These are phyloP conservation scores for Filobasidium uniguttulatum DNA, from an alignment of 1,284 basidiomycete genomes.

Conservation along the genomic window DNA sequence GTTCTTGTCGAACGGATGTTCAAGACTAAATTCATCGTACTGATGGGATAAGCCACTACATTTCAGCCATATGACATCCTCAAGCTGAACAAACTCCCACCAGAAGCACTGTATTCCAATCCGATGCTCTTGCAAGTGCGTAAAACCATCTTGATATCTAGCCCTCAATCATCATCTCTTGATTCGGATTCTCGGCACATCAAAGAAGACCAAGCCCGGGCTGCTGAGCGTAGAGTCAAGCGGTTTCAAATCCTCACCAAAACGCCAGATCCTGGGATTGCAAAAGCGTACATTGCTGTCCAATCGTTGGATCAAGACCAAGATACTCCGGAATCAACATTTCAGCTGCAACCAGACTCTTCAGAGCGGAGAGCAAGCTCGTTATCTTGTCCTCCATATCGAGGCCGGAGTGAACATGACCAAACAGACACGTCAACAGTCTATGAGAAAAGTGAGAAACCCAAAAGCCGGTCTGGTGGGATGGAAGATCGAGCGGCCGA, in stretches of 20 bases:
- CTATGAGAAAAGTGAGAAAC: not conserved
- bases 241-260: conserved; percentile 33
- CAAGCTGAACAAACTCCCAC: conserved; percentile 24
- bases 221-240: conserved; percentile 21
- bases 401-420: not conserved
- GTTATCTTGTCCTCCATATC: not conserved
- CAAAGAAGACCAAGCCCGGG: conserved; percentile 16
- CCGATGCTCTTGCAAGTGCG: conserved; percentile 18
- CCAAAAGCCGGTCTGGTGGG: not conserved
- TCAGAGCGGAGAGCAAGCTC: too few species aligned
- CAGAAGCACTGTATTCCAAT: conserved; percentile 17
- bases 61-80: conserved; percentile 23
- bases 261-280: conserved; percentile 16
- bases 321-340: too few species aligned
- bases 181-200: not conserved
- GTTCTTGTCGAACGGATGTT: not conserved
- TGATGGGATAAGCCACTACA: conserved; percentile 4
- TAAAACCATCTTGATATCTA: conserved; percentile 10
- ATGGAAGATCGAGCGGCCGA: conserved; percentile 1
- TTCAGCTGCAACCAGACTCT: too few species aligned
- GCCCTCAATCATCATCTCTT: not conserved
- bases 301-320: conserved; percentile 5
- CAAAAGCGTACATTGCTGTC: conserved; percentile 12
- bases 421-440: not conserved
- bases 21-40: not conserved